phyloP scores from a whole-genome alignment of 1,284 basidiomycete species.

The Rhodotorula mucilaginosa region DNA sequence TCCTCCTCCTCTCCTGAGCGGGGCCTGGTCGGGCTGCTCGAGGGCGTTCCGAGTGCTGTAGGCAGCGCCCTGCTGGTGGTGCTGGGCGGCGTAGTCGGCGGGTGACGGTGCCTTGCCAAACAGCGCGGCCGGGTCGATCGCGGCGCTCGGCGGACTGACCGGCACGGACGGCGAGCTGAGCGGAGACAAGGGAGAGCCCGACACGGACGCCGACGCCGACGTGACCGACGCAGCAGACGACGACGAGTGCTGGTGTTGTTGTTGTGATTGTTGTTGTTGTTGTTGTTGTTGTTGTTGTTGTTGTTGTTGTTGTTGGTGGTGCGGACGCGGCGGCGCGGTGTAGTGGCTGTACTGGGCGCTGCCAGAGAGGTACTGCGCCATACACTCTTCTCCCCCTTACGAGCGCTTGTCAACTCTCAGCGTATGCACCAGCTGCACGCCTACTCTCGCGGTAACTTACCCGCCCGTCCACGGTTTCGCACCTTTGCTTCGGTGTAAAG shows the following conservation, averaged over 20 bases:
- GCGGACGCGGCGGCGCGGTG: too few species aligned
- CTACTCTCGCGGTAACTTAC: too few species aligned
- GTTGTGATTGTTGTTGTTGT: too few species aligned
- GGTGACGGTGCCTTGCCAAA: neutral
- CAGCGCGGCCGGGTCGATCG: constrained; percentile 1
- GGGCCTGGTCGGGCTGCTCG: neutral
- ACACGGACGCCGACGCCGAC: neutral
- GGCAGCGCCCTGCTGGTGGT: neutral
- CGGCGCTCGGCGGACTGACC: neutral
- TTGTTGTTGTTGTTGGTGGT: neutral
- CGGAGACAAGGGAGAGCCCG: neutral
- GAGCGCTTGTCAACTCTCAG: too few species aligned
- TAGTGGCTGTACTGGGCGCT: too few species aligned
- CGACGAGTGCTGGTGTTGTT: neutral
- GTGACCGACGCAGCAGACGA: neutral
- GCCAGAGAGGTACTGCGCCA: too few species aligned
- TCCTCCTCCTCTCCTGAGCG: neutral
- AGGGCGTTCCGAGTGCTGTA: too few species aligned
- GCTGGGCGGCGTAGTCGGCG: neutral
- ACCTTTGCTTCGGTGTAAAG: too few species aligned
- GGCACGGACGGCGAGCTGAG: neutral
- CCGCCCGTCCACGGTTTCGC: too few species aligned
- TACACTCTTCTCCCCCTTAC: too few species aligned
- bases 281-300: neutral
- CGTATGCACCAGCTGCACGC: too few species aligned